Conservation (phyloP, 495 filamentous ascomycete genomes). For the Thermothielavioides terrestris region DNA sequence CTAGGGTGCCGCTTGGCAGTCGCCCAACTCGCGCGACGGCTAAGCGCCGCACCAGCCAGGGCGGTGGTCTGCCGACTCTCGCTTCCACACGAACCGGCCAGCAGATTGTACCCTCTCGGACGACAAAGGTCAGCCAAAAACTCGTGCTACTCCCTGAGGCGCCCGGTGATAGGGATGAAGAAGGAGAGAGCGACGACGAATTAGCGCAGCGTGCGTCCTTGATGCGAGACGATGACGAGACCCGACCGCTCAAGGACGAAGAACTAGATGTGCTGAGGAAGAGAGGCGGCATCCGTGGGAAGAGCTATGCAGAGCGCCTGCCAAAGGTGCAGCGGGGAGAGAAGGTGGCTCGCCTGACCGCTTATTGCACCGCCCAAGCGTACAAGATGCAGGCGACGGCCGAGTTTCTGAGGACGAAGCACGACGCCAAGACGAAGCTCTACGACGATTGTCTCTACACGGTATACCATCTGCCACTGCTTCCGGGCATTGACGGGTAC, state of each 20-base stretch:
- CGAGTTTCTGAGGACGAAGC: slow-evolving; percentile 76
- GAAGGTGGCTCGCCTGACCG: slow-evolving; percentile 82
- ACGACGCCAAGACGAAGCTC: slow-evolving; percentile 93
- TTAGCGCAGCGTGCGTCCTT: slow-evolving; percentile 25
- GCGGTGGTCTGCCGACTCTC: slow-evolving; percentile 30
- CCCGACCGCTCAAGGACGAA: slow-evolving; percentile 66
- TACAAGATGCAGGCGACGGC: slow-evolving; percentile 81
- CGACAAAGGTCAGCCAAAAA: slow-evolving; percentile 90
- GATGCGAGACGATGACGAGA: slow-evolving; percentile 49
- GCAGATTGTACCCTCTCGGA: slow-evolving; percentile 75
- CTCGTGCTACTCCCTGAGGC: slow-evolving; percentile 91
- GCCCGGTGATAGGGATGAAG: slow-evolving; percentile 47
- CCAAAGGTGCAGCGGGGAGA: slow-evolving; percentile 83
- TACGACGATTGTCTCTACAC: slow-evolving; percentile 98
- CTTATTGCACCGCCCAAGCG: slow-evolving; percentile 92
- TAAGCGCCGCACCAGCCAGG: slow-evolving; percentile 32
- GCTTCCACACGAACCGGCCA: slow-evolving; percentile 45
- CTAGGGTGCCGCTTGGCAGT: slow-evolving; percentile 58
- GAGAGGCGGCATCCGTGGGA: slow-evolving; percentile 59
- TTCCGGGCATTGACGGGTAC: slow-evolving; percentile 79
- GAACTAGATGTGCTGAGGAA: slow-evolving; percentile 59
- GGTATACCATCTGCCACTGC: slow-evolving; percentile 84
- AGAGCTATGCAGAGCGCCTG: slow-evolving; percentile 90
- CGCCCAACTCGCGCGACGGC: slow-evolving; percentile 42
- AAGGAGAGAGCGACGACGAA: slow-evolving; percentile 44